phyloP scores from a whole-genome alignment of 2,329 filamentous ascomycete genomes.

The Aspergillaceae sp. region DNA sequence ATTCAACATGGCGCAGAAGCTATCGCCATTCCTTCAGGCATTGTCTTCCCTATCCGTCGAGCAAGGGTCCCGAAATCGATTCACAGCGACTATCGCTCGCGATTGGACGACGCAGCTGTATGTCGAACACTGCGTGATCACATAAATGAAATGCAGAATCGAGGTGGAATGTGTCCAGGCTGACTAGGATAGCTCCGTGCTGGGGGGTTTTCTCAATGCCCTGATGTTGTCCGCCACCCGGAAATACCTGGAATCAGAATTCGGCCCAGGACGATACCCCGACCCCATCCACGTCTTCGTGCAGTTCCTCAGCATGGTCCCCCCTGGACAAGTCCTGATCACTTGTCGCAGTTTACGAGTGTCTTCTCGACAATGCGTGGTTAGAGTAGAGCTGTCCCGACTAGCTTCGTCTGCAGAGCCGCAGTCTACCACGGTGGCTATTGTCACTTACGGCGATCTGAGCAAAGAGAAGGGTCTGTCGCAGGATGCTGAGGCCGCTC shows the following conservation, averaged over 20 bases:
- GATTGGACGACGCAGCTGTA: slow-evolving; percentile 19
- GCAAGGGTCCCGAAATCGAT: slow-evolving; percentile 7
- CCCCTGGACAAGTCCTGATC: slow-evolving; percentile 9
- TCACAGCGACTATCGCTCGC: slow-evolving; percentile 8
- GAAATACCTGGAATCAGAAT: slow-evolving; percentile 8
- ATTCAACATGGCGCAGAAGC: neutral
- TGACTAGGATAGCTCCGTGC: slow-evolving; percentile 12
- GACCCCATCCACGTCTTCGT: slow-evolving; percentile 14
- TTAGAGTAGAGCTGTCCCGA: slow-evolving; percentile 9
- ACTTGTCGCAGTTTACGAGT: slow-evolving; percentile 8
- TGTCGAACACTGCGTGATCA: neutral
- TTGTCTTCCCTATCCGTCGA: slow-evolving; percentile 8
- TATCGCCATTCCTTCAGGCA: slow-evolving; percentile 8
- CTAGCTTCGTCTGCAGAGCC: neutral
- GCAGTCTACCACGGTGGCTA: slow-evolving; percentile 5
- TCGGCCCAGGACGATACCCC: slow-evolving; percentile 6
- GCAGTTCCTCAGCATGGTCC: slow-evolving; percentile 13
- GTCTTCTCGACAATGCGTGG: slow-evolving; percentile 12
- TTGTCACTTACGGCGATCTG: slow-evolving; percentile 11
- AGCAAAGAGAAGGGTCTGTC: slow-evolving; percentile 11
- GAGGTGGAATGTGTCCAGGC: neutral
- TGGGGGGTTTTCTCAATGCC: slow-evolving; percentile 14
- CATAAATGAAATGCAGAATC: neutral
- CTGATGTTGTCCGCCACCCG: slow-evolving; percentile 12
- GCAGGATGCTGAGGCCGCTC: slow-evolving; percentile 1